These are phyloP conservation scores for Pleurostoma richardsiae DNA, from an alignment of 2,329 filamentous ascomycete species.

Conservation along the genomic window DNA sequence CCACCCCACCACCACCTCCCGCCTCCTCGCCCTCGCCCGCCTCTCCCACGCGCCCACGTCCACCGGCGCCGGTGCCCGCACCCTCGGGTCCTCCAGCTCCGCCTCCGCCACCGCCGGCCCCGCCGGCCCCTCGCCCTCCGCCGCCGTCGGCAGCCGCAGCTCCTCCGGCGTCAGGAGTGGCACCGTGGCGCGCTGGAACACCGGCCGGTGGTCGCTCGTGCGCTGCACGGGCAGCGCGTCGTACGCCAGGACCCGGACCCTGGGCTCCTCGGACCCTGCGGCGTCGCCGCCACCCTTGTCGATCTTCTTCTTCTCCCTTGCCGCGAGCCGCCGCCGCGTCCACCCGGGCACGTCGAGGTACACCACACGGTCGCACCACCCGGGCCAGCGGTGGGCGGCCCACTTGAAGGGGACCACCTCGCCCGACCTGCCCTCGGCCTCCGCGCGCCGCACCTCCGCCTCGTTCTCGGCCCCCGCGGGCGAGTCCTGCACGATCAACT, in stretches of 20 bases:
- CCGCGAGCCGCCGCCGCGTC: conserved; percentile 24
- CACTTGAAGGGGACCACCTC: conserved; percentile 59
- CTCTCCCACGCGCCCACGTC: conserved; percentile 51
- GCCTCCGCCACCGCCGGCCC: conserved; percentile 1
- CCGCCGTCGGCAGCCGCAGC: conserved; percentile 23
- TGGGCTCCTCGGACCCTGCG: conserved; percentile 7
- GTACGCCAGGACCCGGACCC: conserved; percentile 59
- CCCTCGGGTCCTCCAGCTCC: conserved; percentile 31
- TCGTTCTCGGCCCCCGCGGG: conserved; percentile 21
- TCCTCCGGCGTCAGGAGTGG: conserved; percentile 46
- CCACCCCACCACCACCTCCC: conserved; percentile 46
- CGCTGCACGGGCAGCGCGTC: conserved; percentile 70
- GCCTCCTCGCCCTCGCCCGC: conserved; percentile 37
- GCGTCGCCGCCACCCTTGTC: conserved; percentile 5
- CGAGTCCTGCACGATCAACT: conserved; percentile 56
- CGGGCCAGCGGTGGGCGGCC: conserved; percentile 78
- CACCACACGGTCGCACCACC: conserved; percentile 89
- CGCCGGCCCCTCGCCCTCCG: background rate
- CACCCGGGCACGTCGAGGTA: conserved; percentile 62
- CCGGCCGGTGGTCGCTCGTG: conserved; percentile 85
- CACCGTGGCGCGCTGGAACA: conserved; percentile 66
- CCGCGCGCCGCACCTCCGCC: conserved; percentile 15
- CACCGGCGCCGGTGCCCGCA: conserved; percentile 43
- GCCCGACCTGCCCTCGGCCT: conserved; percentile 21
- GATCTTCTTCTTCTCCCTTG: background rate